A percentile compares a stretch with the other conserved stretches of the same genome.
These are phyloP conservation scores for Fusarium citri DNA, from an alignment of 2,329 filamentous ascomycete species.

Conservation along the genomic window DNA sequence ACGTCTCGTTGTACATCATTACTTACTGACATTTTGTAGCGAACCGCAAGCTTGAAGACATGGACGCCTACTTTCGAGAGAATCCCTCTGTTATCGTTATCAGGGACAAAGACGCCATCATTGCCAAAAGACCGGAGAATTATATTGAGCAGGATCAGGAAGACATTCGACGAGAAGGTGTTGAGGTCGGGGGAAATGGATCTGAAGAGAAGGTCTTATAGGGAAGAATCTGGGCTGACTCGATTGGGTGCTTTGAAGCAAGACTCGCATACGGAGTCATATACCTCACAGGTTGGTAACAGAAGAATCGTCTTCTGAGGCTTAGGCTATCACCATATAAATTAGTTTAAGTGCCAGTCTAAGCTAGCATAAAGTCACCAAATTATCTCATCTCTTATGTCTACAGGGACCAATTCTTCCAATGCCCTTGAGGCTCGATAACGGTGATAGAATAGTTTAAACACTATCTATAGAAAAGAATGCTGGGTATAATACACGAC, in stretches of 20 bases:
- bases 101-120: slow-evolving; percentile 60
- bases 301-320: too few relatives aligned
- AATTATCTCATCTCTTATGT: too few relatives aligned
- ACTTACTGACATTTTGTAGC: slow-evolving; percentile 26
- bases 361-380: too few relatives aligned
- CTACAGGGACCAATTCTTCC: too few relatives aligned
- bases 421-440: neutral
- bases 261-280: neutral
- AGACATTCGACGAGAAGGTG: slow-evolving; percentile 4
- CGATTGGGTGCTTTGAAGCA: neutral
- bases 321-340: too few relatives aligned
- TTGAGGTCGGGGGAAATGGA: neutral
- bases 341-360: too few relatives aligned
- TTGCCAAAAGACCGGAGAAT: slow-evolving; percentile 46
- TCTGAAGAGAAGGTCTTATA: slow-evolving; percentile 5
- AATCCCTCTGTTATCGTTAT: slow-evolving; percentile 58
- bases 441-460: neutral
- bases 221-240: neutral
- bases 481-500: neutral
- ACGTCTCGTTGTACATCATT: fast-evolving
- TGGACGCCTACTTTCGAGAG: slow-evolving; percentile 53
- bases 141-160: slow-evolving; percentile 28
- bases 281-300: too few relatives aligned
- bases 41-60: slow-evolving; percentile 44
- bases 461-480: neutral